These are phyloP conservation scores for Podospora anserina DNA, from an alignment of 495 filamentous ascomycete genomes.

Conservation along the genomic window DNA sequence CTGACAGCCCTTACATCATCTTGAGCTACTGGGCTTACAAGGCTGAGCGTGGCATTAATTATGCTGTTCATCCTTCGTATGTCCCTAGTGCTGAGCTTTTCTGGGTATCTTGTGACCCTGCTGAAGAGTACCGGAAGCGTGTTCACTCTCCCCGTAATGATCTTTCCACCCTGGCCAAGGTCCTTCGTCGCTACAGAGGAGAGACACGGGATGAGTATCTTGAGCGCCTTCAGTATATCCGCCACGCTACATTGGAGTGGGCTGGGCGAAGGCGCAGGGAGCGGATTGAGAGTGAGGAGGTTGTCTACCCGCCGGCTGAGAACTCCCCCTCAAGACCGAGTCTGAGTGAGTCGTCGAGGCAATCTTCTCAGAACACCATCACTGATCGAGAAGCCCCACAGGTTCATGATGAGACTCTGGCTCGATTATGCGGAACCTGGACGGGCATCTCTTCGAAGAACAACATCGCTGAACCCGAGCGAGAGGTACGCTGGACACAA, in stretches of 20 bases:
- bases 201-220: neutral
- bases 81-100: conserved; percentile 6
- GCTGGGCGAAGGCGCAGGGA: neutral
- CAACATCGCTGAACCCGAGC: neutral
- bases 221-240: neutral
- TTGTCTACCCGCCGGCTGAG: neutral
- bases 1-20: neutral
- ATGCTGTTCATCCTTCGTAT: conserved; percentile 6
- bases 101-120: neutral
- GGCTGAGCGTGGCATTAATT: neutral
- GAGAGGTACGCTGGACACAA: neutral
- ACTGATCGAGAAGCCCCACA: neutral
- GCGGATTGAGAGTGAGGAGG: neutral
- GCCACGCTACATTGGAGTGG: neutral
- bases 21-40: conserved; percentile 25
- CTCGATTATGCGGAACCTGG: conserved; percentile 10
- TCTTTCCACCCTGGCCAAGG: conserved; percentile 14
- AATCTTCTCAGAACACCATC: neutral
- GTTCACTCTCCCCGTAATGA: conserved; percentile 12
- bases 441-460: neutral
- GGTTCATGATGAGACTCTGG: conserved; percentile 12
- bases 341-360: neutral
- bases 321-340: neutral
- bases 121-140: neutral
- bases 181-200: neutral